These are phyloP conservation scores for Striga asiatica DNA, from an alignment of 257 asterid genomes.

Conservation along the genomic window DNA sequence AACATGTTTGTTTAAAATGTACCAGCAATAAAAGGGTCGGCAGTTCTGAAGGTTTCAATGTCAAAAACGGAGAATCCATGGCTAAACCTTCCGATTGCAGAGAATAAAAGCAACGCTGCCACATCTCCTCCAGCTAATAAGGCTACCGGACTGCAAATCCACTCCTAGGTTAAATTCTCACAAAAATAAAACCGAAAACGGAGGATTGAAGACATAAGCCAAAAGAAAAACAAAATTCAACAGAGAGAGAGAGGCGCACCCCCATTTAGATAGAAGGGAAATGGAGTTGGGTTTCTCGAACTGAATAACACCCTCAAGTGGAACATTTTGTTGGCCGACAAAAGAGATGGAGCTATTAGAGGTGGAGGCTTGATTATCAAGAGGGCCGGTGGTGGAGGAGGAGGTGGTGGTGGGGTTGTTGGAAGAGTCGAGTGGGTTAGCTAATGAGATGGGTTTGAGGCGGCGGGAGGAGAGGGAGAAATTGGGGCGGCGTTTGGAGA, in stretches of 20 bases:
- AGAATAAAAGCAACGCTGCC: constrained; percentile 57
- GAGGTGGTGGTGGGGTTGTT: constrained; percentile 25
- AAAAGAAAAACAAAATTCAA: neutral
- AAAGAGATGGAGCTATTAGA: constrained; percentile 27
- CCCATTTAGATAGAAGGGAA: constrained; percentile 52
- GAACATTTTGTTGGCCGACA: constrained; percentile 43
- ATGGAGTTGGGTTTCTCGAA: constrained; percentile 50
- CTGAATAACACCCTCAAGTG: constrained; percentile 83
- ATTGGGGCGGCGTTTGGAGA: constrained; percentile 40
- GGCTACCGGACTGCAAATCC: constrained; percentile 53
- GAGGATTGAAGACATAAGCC: neutral
- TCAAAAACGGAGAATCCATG: constrained; percentile 78
- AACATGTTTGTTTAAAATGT: neutral
- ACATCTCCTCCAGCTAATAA: constrained; percentile 86
- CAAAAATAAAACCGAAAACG: neutral
- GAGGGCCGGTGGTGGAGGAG: constrained; percentile 22
- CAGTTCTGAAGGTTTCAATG: constrained; percentile 57
- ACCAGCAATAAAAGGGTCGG: constrained; percentile 93
- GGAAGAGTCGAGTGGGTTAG: constrained; percentile 32
- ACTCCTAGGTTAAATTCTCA: neutral
- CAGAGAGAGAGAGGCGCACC: constrained; percentile 37
- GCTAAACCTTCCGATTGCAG: constrained; percentile 80
- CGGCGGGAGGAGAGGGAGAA: constrained; percentile 25
- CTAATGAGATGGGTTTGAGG: constrained; percentile 32
- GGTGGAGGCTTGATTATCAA: constrained; percentile 16